Evolutionary conservation across 2,329 filamentous ascomycete species (phyloP).

Genomic region (Phialocephala sp.): DNA sequence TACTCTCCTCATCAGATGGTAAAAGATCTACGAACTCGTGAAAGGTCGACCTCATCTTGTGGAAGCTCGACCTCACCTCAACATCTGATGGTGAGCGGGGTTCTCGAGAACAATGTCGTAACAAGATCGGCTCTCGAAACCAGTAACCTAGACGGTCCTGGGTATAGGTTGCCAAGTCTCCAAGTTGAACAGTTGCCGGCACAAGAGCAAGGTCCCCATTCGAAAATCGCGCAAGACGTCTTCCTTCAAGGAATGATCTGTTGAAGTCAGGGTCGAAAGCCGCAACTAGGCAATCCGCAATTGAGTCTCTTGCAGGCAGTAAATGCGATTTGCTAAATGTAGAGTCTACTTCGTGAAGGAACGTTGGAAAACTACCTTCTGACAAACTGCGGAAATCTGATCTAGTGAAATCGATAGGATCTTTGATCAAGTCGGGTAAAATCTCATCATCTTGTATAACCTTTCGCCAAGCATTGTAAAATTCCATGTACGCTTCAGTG

Average conservation of each 20-base stretch:
- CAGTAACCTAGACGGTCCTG: not conserved
- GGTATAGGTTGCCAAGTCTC: not conserved
- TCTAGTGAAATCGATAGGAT: not conserved
- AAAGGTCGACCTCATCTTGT: not conserved
- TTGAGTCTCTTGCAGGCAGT: not conserved
- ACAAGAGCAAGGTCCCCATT: constrained; percentile 2
- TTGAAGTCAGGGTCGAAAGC: not conserved
- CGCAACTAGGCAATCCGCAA: not conserved
- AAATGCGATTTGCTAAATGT: too few species aligned
- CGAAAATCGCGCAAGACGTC: not conserved
- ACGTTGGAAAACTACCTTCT: too few species aligned
- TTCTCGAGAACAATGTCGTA: not conserved
- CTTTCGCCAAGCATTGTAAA: not conserved
- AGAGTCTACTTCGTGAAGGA: too few species aligned
- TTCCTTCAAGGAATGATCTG: not conserved
- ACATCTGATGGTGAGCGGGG: not conserved
- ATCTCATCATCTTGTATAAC: not conserved
- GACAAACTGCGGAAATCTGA: too few species aligned
- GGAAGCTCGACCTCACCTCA: not conserved
- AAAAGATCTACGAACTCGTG: too few species aligned
- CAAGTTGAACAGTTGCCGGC: not conserved
- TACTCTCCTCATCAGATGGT: too few species aligned
- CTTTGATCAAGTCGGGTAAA: not conserved
- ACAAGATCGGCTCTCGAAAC: not conserved
- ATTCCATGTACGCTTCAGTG: not conserved